These are phyloP conservation scores for Cladosporium colombiae DNA, from an alignment of 2,329 filamentous ascomycete species.

Conservation along the genomic window DNA sequence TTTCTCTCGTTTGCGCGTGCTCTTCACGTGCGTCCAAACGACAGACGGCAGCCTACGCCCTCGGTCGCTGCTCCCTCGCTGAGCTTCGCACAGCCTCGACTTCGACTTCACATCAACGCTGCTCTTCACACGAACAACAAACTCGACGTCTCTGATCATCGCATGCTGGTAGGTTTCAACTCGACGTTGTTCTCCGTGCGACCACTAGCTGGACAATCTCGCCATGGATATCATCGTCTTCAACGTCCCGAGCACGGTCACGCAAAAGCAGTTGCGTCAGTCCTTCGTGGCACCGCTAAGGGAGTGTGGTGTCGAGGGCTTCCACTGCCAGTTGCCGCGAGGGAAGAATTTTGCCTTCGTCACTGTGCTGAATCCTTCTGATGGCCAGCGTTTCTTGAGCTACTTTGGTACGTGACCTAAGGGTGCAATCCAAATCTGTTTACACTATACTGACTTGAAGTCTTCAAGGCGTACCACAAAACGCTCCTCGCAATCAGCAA, in stretches of 20 bases:
- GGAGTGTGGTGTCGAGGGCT: constrained; percentile 44
- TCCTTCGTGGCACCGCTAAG: constrained; percentile 44
- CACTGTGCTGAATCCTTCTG: constrained; percentile 46
- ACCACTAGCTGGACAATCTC: not conserved
- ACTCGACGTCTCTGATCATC: not conserved
- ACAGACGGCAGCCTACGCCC: not conserved
- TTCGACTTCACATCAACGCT: not conserved
- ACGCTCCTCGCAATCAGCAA: constrained; percentile 22
- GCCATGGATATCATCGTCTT: constrained; percentile 52
- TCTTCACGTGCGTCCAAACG: not conserved
- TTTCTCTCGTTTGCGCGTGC: not conserved
- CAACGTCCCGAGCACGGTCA: constrained; percentile 45
- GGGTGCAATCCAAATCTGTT: not conserved
- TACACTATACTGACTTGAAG: not conserved
- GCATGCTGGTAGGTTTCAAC: not conserved
- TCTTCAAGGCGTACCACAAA: constrained; percentile 23
- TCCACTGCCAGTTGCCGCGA: constrained; percentile 47
- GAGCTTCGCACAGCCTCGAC: too few species aligned
- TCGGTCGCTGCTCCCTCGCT: not conserved
- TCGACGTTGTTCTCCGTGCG: not conserved
- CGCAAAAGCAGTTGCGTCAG: constrained; percentile 43
- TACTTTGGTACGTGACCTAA: constrained; percentile 27
- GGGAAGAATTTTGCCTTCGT: constrained; percentile 47
- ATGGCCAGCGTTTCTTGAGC: constrained; percentile 48
- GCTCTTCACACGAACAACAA: not conserved